Conservation (phyloP, 2,329 filamentous ascomycete genomes). For the Aureobasidium sp. region DNA sequence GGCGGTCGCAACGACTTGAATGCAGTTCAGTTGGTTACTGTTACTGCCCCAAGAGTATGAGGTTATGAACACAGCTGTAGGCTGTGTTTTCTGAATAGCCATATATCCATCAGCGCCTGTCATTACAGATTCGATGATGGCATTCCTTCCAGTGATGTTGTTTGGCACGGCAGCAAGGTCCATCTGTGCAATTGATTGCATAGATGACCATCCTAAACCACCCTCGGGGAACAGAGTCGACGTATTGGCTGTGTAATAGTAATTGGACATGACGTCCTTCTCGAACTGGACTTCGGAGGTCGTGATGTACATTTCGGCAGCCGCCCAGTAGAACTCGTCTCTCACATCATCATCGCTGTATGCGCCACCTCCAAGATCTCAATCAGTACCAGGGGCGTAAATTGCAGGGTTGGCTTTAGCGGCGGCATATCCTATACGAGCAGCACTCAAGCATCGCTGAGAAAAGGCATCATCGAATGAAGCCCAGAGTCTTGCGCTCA, state of each 20-base stretch:
- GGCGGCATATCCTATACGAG: slow-evolving; percentile 13
- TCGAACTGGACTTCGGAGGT: slow-evolving; percentile 13
- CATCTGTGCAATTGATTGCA: slow-evolving; percentile 11
- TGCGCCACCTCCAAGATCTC: slow-evolving; percentile 16
- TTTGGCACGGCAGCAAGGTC: slow-evolving; percentile 14
- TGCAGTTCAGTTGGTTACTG: slow-evolving; percentile 14
- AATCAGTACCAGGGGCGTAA: slow-evolving; percentile 15
- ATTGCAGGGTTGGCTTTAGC: slow-evolving; percentile 12
- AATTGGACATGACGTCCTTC: slow-evolving; percentile 12
- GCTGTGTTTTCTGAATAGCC: slow-evolving; percentile 1
- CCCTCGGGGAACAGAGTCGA: slow-evolving; percentile 10
- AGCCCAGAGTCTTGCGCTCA: slow-evolving; percentile 14
- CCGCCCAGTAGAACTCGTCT: slow-evolving; percentile 17
- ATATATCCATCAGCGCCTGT: slow-evolving; percentile 12
- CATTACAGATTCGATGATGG: slow-evolving; percentile 11
- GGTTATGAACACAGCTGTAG: slow-evolving; percentile 3
- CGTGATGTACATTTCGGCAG: slow-evolving; percentile 15
- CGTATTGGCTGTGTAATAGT: slow-evolving; percentile 12
- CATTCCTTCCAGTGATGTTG: slow-evolving; percentile 9
- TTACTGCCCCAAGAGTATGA: slow-evolving; percentile 14
- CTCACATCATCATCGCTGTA: slow-evolving; percentile 15
- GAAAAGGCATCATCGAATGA: slow-evolving; percentile 9
- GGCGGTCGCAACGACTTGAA: slow-evolving; percentile 15
- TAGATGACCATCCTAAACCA: slow-evolving; percentile 10
- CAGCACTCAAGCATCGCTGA: slow-evolving; percentile 9